Base-by-base conservation (phyloP, 2,329 filamentous ascomycete species). In the Aureobasidium sp. region DNA sequence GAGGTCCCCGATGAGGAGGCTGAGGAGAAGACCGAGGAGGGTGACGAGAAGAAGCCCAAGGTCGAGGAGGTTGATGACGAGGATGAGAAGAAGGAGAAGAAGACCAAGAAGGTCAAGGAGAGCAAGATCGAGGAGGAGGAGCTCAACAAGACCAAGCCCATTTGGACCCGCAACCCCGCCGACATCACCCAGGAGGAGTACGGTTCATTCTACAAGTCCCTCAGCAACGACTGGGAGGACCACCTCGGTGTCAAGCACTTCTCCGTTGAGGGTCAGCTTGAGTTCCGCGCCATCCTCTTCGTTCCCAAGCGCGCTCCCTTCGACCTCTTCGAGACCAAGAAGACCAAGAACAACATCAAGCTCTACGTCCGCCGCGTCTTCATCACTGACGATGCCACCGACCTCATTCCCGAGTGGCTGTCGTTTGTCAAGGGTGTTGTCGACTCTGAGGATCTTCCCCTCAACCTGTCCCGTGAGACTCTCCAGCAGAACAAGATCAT, bases 311-410 rank as follows among this genome's bases (percentile, higher is more conserved):
- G 94, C 74, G 94, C 94, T 79, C 94, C 94, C 73, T 99, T 99
- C 79, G 94, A 99, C 76, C 90, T 99, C 67, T 99, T 99, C 79
- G 94, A 99, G 89, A 97, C 93, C 77, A 99, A 99, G 91, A 96
- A 97, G 89, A 97, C 93, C 77, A 99, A 99, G 91, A 99, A 97
- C 90, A 99, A 99, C 89, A 97, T 99, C 87, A 99, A 99, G 89
- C 88, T 99, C 73, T 99, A 99, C 82, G 94, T 99, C 75, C 93
- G 94, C 79, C 94, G 94, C 78, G 94, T 99, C 80, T 99, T 99
- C 89, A 99, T 99, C 85, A 99, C 94, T 65, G 94, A 99, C 71
- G 94, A 99, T 79, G 94, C 94, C 72, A 97, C 94, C 71, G 94
- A 99, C 78, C 89, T 99, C 81, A 95, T 99, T 69, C 94, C 94